Percentiles rank a stretch among this genome's conserved stretches.
phyloP scores from a whole-genome alignment of 2,329 filamentous ascomycete species.

The Hypocrella siamensis region DNA sequence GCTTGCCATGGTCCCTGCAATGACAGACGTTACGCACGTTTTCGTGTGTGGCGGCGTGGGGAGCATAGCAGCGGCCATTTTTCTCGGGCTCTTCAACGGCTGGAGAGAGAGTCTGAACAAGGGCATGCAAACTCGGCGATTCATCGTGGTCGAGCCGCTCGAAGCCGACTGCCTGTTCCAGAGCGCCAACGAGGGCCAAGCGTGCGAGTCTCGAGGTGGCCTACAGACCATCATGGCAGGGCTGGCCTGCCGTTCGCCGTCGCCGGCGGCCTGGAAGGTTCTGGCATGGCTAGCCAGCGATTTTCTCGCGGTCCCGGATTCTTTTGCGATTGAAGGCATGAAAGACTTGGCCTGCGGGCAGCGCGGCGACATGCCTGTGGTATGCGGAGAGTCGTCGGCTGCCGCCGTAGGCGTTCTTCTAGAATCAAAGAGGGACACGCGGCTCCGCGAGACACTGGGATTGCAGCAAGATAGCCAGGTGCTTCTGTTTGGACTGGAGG shows the following conservation, averaged over 20 bases:
- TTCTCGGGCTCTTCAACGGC: slow-evolving; percentile 4
- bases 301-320: slow-evolving; percentile 6
- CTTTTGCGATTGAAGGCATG: slow-evolving; percentile 5
- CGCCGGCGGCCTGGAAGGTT: slow-evolving; percentile 6
- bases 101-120: no score
- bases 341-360: slow-evolving; percentile 4
- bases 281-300: slow-evolving; percentile 6
- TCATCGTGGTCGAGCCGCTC: slow-evolving; percentile 5
- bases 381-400: slow-evolving; percentile 6
- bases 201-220: slow-evolving; percentile 1
- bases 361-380: slow-evolving; percentile 4
- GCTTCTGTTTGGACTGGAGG: slow-evolving; percentile 6
- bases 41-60: slow-evolving; percentile 6
- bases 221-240: slow-evolving; percentile 6
- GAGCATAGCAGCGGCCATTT: slow-evolving; percentile 5
- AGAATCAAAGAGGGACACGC: not conserved
- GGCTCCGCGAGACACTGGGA: slow-evolving; percentile 3
- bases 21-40: slow-evolving; percentile 5
- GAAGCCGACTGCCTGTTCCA: slow-evolving; percentile 6
- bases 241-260: slow-evolving; percentile 5
- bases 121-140: slow-evolving; percentile 1
- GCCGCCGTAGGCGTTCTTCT: slow-evolving; percentile 5
- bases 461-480: slow-evolving; percentile 4
- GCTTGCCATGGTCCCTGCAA: not conserved
- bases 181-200: slow-evolving; percentile 5